phyloP scores from a whole-genome alignment of 257 asterid genomes.

The Ehretia macrophylla region DNA sequence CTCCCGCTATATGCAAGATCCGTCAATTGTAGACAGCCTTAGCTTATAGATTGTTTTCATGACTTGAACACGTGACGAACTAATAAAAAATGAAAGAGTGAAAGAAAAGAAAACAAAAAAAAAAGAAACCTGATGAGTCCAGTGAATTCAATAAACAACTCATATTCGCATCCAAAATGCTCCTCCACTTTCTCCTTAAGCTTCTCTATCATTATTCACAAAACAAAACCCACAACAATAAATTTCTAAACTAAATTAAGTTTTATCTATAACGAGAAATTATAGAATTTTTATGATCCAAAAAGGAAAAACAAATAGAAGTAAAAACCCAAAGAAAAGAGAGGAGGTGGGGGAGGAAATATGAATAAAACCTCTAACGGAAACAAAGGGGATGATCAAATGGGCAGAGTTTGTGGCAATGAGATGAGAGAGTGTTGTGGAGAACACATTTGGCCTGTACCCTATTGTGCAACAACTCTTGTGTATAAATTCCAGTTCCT shows the following conservation, averaged over 20 bases:
- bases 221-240: conserved; percentile 12
- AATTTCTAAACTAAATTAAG: neutral
- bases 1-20: too few species aligned
- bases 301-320: neutral
- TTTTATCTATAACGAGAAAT: neutral
- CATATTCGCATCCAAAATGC: conserved; percentile 69
- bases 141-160: conserved; percentile 84
- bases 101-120: neutral
- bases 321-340: neutral
- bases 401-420: conserved; percentile 73
- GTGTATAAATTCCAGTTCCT: conserved; percentile 89
- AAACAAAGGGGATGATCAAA: conserved; percentile 71
- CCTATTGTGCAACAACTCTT: conserved; percentile 86
- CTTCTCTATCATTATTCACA: conserved; percentile 43
- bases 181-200: conserved; percentile 83
- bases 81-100: too few species aligned
- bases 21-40: too few species aligned
- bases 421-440: conserved; percentile 89
- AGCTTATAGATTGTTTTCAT: too few species aligned
- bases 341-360: too few species aligned
- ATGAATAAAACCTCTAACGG: conserved; percentile 61
- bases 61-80: too few species aligned
- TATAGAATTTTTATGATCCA: neutral
- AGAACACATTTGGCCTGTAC: conserved; percentile 83
- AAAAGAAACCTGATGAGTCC: conserved; percentile 68